Percentiles rank a stretch among this genome's conserved stretches.
phyloP scores from a whole-genome alignment of 495 filamentous ascomycete genomes.

The Penicillium lividum region DNA sequence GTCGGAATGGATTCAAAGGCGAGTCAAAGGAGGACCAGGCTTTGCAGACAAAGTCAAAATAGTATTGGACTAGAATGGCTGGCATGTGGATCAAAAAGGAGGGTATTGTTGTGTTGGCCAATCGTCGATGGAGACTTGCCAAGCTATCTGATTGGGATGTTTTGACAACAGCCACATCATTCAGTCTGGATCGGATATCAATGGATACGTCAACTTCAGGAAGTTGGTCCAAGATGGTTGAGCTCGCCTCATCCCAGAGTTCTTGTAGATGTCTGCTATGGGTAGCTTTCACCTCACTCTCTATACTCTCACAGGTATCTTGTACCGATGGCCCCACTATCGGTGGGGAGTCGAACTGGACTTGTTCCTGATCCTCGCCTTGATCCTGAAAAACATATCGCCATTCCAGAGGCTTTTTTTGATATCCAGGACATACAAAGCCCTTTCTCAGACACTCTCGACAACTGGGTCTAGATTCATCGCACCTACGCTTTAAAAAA shows the following conservation, averaged over 20 bases:
- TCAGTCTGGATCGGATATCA: slow-evolving; percentile 2
- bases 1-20: slow-evolving; percentile 27
- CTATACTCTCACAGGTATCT: neutral
- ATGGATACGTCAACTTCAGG: slow-evolving; percentile 17
- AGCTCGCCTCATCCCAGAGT: slow-evolving; percentile 16
- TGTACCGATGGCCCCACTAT: neutral
- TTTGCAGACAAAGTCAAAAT: slow-evolving; percentile 31
- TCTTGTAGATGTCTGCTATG: slow-evolving; percentile 13
- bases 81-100: slow-evolving; percentile 29
- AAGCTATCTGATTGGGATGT: slow-evolving; percentile 16
- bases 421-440: slow-evolving; percentile 25
- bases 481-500: slow-evolving; percentile 24
- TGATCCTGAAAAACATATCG: slow-evolving; percentile 27
- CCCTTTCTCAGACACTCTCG: slow-evolving; percentile 25
- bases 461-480: slow-evolving; percentile 29
- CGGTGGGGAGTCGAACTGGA: neutral
- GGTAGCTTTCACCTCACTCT: slow-evolving; percentile 1
- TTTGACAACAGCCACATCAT: slow-evolving; percentile 8
- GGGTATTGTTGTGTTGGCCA: slow-evolving; percentile 23
- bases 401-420: slow-evolving; percentile 27
- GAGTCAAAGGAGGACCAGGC: slow-evolving; percentile 33
- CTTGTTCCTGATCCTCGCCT: neutral
- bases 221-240: slow-evolving; percentile 20
- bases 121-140: slow-evolving; percentile 21
- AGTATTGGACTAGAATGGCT: slow-evolving; percentile 29